Evolutionary conservation across 2,329 filamentous ascomycete species (phyloP), one percentile per base, ranked within the genome.

Genomic region (Fusarium pseudograminearum): DNA sequence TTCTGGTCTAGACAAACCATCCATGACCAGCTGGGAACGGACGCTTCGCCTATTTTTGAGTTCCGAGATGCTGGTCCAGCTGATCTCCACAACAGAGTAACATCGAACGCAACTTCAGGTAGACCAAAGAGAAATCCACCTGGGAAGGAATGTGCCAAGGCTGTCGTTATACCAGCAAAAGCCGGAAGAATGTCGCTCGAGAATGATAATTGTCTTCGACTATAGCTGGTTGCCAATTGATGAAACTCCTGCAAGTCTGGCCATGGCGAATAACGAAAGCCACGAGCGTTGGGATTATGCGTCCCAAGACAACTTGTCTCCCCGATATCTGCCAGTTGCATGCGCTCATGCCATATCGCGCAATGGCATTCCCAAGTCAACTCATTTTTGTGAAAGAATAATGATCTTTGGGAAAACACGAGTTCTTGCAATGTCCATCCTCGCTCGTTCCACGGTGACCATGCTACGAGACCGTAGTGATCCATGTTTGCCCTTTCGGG

Each of bases 371-470:
- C 48, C 48, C 48, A 51, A 1, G 48, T 51, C 2, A 51, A 34
- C 18, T 51, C 48, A 2, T 51, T 51, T 1, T 51, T 28, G 11
- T 51, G 48, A 7, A 51, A 51, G 22, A 51, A 51, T 0, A 51
- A 6, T 4, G 31, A 51, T 7, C 48, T 7, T 10, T 51, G 48
- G 4, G 48, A 51, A n/a, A 51, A 51, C 3, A 40, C 48, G 0
- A 51, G 48, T 11, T 51, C 48, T 40, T 51, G 48, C 16, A 51
- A n/a, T 4, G 33, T 51, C 48, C 48, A 51, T 34, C 48, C 48
- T 51, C 48, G 15, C 7, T 51, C n/a, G 3, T 36, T 51, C 48
- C 48, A 51, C 0, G 48, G 48, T 1, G 48, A 51, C 48, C 48
- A 40, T 1, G 48, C 48, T 2, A 51, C 24, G 1, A 51, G 48